Percentiles rank a stretch among this genome's conserved stretches.
Evolutionary conservation across 805 yeast genomes (phyloP).

Genomic region (Candida saitoana): DNA sequence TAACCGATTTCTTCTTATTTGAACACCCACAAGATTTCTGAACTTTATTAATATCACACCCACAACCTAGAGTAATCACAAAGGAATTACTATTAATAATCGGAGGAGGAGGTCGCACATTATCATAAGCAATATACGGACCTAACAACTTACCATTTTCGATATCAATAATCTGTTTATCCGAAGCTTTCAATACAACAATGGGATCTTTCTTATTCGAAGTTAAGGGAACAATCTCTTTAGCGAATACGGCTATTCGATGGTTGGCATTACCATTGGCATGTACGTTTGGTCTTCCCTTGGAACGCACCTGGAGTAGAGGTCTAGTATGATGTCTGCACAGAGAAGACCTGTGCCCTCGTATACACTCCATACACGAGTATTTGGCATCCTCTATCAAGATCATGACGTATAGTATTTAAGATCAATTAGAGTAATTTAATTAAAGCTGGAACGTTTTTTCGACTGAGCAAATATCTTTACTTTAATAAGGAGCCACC

Average conservation of each 20-base stretch:
- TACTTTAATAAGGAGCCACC: too few species aligned
- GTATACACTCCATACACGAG: constrained; percentile 81
- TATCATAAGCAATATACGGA: constrained; percentile 25
- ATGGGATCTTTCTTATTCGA: constrained; percentile 19
- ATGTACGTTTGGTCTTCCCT: constrained; percentile 77
- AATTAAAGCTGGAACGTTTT: neutral
- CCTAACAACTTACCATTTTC: constrained; percentile 36
- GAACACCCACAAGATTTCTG: constrained; percentile 28
- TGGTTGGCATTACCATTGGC: constrained; percentile 47
- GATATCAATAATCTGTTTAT: constrained; percentile 38
- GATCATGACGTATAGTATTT: constrained; percentile 50
- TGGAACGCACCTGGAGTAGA: constrained; percentile 77
- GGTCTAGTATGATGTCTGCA: constrained; percentile 82
- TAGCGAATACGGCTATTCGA: constrained; percentile 58
- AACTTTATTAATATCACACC: constrained; percentile 16
- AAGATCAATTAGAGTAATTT: neutral
- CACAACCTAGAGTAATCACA: constrained; percentile 31
- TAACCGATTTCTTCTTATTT: constrained; percentile 23
- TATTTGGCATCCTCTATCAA: constrained; percentile 74
- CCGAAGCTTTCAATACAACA: constrained; percentile 32
- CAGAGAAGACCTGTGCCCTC: constrained; percentile 88
- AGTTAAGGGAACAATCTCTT: constrained; percentile 21
- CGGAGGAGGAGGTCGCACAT: constrained; percentile 19
- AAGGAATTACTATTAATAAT: constrained; percentile 29
- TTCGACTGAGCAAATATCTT: neutral